Conservation (phyloP, 805 yeast species). For the Metschnikowia baotianmanensis region DNA sequence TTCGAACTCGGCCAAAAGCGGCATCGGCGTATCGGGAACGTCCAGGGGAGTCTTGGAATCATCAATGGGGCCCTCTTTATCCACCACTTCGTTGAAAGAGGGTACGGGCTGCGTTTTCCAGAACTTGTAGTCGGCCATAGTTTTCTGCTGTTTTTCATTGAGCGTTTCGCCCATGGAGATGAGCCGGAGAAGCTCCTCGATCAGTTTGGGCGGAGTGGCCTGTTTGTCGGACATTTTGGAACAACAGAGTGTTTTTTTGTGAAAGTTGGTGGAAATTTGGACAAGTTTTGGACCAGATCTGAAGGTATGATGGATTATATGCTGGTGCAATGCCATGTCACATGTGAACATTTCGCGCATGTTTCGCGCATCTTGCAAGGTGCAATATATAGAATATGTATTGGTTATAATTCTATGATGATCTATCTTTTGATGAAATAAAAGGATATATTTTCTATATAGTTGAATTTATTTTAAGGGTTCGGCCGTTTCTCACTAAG, state of each 20-base stretch:
- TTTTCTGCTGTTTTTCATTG: conserved; percentile 50
- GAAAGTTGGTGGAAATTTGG: not conserved
- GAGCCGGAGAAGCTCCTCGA: conserved; percentile 59
- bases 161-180: conserved; percentile 54
- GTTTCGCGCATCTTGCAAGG: too few relatives aligned
- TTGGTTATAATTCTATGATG: too few relatives aligned
- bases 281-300: not conserved
- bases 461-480: too few relatives aligned
- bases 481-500: too few relatives aligned
- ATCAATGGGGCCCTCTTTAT: conserved; percentile 82
- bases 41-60: conserved; percentile 62
- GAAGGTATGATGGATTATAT: too few relatives aligned
- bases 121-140: conserved; percentile 86
- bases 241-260: not conserved
- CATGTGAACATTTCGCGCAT: too few relatives aligned
- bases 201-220: conserved; percentile 25
- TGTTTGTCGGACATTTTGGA: conserved; percentile 7
- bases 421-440: too few relatives aligned
- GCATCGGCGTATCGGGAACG: conserved; percentile 66
- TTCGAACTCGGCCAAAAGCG: conserved; percentile 75
- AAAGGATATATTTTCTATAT: too few relatives aligned
- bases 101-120: conserved; percentile 99
- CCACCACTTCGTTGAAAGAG: conserved; percentile 63
- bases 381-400: too few relatives aligned
- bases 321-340: too few relatives aligned